Evolutionary conservation across 2,329 filamentous ascomycete genomes (phyloP), one percentile per base, ranked within the genome.

Genomic region (Botrytis pseudocinerea): DNA sequence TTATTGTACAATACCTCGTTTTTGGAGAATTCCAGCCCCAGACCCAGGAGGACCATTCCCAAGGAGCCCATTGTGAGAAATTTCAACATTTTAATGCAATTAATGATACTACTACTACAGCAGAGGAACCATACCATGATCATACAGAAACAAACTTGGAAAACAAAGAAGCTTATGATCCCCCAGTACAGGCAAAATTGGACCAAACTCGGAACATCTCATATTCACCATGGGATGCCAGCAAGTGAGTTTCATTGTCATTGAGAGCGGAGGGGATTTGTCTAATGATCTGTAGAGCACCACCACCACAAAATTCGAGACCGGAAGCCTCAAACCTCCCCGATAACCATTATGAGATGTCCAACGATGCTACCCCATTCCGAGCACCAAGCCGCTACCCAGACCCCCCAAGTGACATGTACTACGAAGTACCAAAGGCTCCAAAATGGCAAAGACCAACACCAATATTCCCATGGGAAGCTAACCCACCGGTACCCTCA

Each of bases 401-500:
- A 4, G 93, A 93, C 79, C 93, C 94, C 28, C 94, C 95, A 0
- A 92, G 88, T 81, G 88, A 95, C 79, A 95, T 97, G 93, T 96
- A 92, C 87, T 97, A 96, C 80, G 85, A 95, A 78, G 88, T 97
- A 51, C 94, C 94, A 8, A 87, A 88, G 73, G 85, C 85, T 28
- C 89, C 89, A 35, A 86, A 89, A 65, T 84, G 87, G 61, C 85
- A 90, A 76, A 87, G 84, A 74, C 88, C 90, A 22, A 87, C 87
- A 65, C 87, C 90, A 4, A 91, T 98, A 66, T 99, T 99, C 82
- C 96, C 96, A 0, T 99, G 96, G 96, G 96, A 99, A 82, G 83
- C 82, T 60, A 84, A 90, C 73, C 88, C 88, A 75, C 87, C 91
- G 20, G 89, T 85, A 78, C 84, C 90, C 8, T 84, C 88, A 20